Percentiles rank a stretch among this genome's conserved stretches.
phyloP scores from a whole-genome alignment of 495 filamentous ascomycete genomes.

The Hyaloscypha hepaticicola region DNA sequence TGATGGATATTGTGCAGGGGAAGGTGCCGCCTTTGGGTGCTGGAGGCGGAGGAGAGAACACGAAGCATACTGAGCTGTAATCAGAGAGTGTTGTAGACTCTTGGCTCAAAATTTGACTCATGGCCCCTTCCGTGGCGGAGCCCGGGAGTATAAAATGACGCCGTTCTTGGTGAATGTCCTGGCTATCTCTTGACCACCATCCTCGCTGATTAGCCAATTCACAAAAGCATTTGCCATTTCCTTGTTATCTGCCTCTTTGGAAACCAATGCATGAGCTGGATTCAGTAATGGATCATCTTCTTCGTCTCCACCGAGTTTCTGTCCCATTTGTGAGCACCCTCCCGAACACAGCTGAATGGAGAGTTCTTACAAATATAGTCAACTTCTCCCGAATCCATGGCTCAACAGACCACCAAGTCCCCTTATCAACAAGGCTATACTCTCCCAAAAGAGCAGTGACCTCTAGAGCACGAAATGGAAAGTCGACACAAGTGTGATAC shows the following conservation, averaged over 20 bases:
- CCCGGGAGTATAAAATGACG: constrained; percentile 2
- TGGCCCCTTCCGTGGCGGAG: background rate
- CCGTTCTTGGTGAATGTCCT: constrained; percentile 5
- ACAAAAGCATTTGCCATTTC: constrained; percentile 10
- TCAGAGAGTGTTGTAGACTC: no score
- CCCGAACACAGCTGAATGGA: background rate
- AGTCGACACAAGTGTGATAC: constrained; percentile 48
- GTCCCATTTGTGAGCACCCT: background rate
- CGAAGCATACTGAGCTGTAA: constrained; percentile 4
- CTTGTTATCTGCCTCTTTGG: background rate
- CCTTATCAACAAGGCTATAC: constrained; percentile 46
- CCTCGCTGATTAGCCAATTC: constrained; percentile 9
- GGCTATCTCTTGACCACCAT: constrained; percentile 6
- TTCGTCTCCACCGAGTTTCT: constrained; percentile 8
- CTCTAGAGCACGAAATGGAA: constrained; percentile 43
- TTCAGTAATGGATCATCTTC: constrained; percentile 9
- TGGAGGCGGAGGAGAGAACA: background rate
- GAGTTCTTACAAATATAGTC: constrained; percentile 9
- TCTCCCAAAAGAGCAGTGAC: constrained; percentile 38
- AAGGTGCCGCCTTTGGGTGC: constrained; percentile 34
- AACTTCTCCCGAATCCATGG: constrained; percentile 7
- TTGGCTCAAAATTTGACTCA: background rate
- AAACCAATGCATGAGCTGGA: constrained; percentile 10
- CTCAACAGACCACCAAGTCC: constrained; percentile 31
- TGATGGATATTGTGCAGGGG: constrained; percentile 46